phyloP scores from a whole-genome alignment of 1,284 basidiomycete genomes.

The Coriolopsis trogii region DNA sequence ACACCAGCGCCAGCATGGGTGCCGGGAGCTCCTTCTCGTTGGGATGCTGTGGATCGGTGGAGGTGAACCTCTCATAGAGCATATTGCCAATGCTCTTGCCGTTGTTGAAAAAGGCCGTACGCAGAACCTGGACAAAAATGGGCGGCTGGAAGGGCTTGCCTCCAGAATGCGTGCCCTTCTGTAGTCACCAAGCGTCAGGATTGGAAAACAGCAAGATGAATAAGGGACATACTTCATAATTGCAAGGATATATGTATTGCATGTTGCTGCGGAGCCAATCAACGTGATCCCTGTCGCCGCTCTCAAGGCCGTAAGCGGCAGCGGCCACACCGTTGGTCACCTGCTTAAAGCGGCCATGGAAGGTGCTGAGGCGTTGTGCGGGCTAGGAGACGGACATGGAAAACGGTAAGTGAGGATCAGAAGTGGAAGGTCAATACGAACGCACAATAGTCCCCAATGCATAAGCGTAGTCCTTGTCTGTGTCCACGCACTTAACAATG shows the following conservation, averaged over 20 bases:
- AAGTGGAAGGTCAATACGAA: too few relatives aligned
- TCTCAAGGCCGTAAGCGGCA: neutral
- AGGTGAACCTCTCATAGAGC: neutral
- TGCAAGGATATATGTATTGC: neutral
- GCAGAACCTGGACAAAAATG: conserved; percentile 3
- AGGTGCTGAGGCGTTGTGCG: neutral
- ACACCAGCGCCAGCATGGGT: conserved; percentile 6
- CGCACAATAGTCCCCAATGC: neutral
- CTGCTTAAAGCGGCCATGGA: neutral
- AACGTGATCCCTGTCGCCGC: neutral
- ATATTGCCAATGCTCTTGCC: neutral
- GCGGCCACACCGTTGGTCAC: neutral
- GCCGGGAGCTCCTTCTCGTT: conserved; percentile 17
- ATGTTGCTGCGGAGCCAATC: neutral
- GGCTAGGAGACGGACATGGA: neutral
- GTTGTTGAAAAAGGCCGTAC: conserved; percentile 2
- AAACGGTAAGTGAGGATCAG: neutral
- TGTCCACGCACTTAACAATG: neutral
- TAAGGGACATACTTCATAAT: neutral
- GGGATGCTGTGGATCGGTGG: neutral
- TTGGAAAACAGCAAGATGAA: neutral
- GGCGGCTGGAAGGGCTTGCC: neutral
- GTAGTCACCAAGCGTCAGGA: neutral
- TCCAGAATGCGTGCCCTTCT: neutral
- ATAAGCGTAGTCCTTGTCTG: neutral